Conservation (phyloP, 352 stramenopile species). For the Phytopythium chamaehyphon region DNA sequence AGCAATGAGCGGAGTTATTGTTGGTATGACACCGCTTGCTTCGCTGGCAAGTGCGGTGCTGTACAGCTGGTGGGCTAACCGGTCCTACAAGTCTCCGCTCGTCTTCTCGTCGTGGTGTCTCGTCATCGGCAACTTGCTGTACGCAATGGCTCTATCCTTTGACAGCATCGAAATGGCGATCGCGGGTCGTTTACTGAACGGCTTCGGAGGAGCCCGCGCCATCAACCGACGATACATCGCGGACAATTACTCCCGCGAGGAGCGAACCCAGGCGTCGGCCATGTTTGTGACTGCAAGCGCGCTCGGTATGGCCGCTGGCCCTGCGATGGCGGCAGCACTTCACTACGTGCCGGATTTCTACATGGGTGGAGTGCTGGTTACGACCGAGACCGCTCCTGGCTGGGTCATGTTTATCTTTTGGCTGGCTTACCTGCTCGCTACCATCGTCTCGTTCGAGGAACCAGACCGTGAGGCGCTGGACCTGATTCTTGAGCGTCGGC, state of each 20-base stretch:
- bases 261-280: constrained; percentile 90
- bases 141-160: constrained; percentile 75
- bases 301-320: constrained; percentile 90
- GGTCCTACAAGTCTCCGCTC: constrained; percentile 84
- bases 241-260: constrained; percentile 84
- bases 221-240: constrained; percentile 92
- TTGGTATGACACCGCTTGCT: constrained; percentile 96
- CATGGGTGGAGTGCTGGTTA: constrained; percentile 58
- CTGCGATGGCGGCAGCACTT: constrained; percentile 60
- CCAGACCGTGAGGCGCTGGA: constrained; percentile 52
- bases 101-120: constrained; percentile 80
- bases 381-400: constrained; percentile 86
- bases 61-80: constrained; percentile 94
- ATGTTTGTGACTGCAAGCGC: constrained; percentile 92
- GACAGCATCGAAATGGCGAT: constrained; percentile 88
- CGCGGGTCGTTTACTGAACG: constrained; percentile 88
- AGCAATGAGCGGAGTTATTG: constrained; percentile 91
- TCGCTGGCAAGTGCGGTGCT: constrained; percentile 91
- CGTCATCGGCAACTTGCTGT: constrained; percentile 86
- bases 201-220: constrained; percentile 88
- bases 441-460: constrained; percentile 62
- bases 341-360: constrained; percentile 74
- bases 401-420: constrained; percentile 88
- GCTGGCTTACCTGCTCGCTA: constrained; percentile 51
- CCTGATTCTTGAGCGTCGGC: constrained; percentile 36